A percentile compares a stretch with the other conserved stretches of the same genome.
Evolutionary conservation across 768 basidiomycete species (phyloP).

Genomic region (Pholiota molesta): DNA sequence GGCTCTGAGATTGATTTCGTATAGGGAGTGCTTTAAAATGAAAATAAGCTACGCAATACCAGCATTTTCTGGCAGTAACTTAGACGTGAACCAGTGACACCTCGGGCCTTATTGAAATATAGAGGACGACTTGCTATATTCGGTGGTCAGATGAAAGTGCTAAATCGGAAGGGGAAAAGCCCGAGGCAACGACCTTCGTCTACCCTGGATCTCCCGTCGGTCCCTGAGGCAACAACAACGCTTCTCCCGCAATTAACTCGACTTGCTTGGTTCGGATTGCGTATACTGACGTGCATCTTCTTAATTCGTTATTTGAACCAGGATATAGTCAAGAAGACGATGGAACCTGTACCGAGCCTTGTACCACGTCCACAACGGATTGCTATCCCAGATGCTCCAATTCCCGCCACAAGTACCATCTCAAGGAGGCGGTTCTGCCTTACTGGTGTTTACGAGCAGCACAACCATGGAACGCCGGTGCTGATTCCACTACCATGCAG

Average conservation of each 20-base stretch:
- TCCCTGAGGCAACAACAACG: not conserved
- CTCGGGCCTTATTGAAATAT: conserved; percentile 29
- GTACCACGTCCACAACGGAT: not conserved
- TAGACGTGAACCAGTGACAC: conserved; percentile 9
- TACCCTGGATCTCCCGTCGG: conserved; percentile 6
- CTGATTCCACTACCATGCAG: not conserved
- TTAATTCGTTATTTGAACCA: conserved; percentile 36
- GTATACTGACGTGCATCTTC: conserved; percentile 31
- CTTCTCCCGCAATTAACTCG: conserved; percentile 8
- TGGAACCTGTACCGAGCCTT: conserved; percentile 7
- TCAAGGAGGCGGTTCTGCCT: not conserved
- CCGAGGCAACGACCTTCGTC: conserved; percentile 12
- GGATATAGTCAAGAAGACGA: conserved; percentile 25
- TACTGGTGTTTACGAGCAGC: not conserved
- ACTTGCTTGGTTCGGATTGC: conserved; percentile 12
- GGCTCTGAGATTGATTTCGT: not conserved
- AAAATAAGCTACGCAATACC: conserved; percentile 39
- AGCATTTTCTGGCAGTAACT: conserved; percentile 7
- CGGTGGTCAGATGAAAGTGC: conserved; percentile 51
- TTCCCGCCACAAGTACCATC: not conserved
- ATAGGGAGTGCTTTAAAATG: conserved; percentile 48
- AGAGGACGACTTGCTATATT: conserved; percentile 56
- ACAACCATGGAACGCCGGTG: not conserved
- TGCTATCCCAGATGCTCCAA: conserved; percentile 3
- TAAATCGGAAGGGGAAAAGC: conserved; percentile 33